These are phyloP conservation scores for Sporothrix pseudoabietina DNA, from an alignment of 2,329 filamentous ascomycete species.

Conservation along the genomic window DNA sequence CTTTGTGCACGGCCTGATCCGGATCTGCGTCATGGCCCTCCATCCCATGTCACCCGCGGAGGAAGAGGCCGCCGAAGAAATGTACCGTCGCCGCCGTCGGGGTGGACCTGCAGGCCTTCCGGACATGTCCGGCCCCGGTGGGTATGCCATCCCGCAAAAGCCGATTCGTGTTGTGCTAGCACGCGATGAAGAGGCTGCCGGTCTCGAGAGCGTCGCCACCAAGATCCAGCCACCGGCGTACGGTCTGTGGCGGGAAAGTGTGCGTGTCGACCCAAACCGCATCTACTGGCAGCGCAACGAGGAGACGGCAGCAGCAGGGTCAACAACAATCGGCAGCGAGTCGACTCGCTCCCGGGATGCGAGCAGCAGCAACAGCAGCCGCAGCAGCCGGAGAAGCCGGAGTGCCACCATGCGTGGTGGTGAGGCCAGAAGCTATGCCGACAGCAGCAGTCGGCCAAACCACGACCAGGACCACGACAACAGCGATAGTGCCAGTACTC, in stretches of 20 bases:
- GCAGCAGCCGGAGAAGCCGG: conserved; percentile 38
- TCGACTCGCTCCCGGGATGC: not conserved
- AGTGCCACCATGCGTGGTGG: conserved; percentile 22
- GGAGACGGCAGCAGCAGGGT: conserved; percentile 35
- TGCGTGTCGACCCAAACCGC: conserved; percentile 78
- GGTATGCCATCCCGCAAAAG: conserved; percentile 68
- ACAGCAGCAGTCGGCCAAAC: not conserved
- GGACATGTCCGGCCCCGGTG: conserved; percentile 57
- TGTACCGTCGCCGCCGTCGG: conserved; percentile 34
- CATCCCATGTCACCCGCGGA: conserved; percentile 45
- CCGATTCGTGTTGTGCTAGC: conserved; percentile 78
- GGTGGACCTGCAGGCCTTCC: conserved; percentile 38
- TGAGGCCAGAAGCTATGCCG: conserved; percentile 15
- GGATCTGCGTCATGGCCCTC: conserved; percentile 68
- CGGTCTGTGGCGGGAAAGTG: conserved; percentile 79
- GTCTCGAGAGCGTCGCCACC: conserved; percentile 56
- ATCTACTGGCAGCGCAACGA: conserved; percentile 77
- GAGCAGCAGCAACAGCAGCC: conserved; percentile 5
- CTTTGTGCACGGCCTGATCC: conserved; percentile 77
- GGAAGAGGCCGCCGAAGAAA: conserved; percentile 41
- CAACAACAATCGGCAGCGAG: not conserved
- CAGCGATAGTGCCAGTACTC: conserved; percentile 36
- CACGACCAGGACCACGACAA: not conserved
- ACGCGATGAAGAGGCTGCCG: conserved; percentile 70
- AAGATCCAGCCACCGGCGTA: conserved; percentile 78